Evolutionary conservation across 2,329 filamentous ascomycete genomes (phyloP).

Genomic region (Trichoderma arundinaceum): DNA sequence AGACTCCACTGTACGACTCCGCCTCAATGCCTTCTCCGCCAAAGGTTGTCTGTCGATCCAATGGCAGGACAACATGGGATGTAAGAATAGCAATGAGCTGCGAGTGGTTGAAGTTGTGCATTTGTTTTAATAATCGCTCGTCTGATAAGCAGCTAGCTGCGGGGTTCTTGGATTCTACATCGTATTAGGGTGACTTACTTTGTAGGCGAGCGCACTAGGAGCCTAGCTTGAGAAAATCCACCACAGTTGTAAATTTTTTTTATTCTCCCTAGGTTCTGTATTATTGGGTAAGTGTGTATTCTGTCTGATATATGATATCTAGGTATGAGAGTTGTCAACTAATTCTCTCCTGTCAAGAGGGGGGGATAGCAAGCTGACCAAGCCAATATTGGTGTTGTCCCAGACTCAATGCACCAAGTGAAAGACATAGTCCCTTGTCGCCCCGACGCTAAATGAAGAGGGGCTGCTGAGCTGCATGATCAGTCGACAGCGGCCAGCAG

Average conservation of each 20-base stretch:
- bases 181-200: not conserved
- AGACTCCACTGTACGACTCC: constrained; percentile 1
- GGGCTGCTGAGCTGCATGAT: constrained; percentile 14
- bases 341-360: too few relatives aligned
- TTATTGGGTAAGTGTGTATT: too few relatives aligned
- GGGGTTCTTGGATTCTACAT: not conserved
- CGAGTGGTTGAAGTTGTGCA: not conserved
- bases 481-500: not conserved
- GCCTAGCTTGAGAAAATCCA: too few relatives aligned
- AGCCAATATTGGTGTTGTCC: not conserved
- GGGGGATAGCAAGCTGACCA: too few relatives aligned
- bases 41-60: not conserved
- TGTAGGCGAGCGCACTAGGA: too few relatives aligned
- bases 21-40: constrained; percentile 11
- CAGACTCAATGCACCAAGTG: not conserved
- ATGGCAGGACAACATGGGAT: not conserved
- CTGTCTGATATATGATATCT: too few relatives aligned
- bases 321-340: too few relatives aligned
- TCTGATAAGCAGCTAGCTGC: constrained; percentile 5
- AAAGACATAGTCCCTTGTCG: not conserved
- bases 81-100: not conserved
- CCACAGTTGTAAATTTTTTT: too few relatives aligned
- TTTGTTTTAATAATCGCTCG: constrained; percentile 21
- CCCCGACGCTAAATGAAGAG: not conserved
- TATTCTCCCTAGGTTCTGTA: too few relatives aligned